Conservation (phyloP, 176 grass and related monocot genomes). For the Canna indica region DNA sequence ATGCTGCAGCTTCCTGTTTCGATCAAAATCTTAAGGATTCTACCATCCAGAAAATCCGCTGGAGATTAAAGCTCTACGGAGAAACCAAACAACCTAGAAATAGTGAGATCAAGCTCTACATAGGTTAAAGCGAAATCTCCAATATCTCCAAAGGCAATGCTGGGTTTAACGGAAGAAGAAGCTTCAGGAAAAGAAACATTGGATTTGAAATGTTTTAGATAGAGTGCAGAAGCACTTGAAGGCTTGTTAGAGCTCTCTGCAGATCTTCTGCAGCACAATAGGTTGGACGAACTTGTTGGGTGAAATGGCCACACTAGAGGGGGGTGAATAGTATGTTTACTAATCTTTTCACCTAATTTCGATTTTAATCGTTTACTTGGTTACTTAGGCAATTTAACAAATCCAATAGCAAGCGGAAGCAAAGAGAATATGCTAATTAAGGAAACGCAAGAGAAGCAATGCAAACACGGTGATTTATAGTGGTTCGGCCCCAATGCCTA, state of each 20-base stretch:
- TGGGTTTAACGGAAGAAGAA: slow-evolving; percentile 36
- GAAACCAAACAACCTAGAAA: slow-evolving; percentile 31
- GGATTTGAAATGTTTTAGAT: slow-evolving; percentile 87
- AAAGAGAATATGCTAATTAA: too few relatives aligned
- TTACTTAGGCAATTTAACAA: too few relatives aligned
- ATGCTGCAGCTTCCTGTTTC: slow-evolving; percentile 66
- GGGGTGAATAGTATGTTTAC: too few relatives aligned
- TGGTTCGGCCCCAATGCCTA: too few relatives aligned
- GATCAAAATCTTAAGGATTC: slow-evolving; percentile 44
- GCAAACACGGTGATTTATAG: too few relatives aligned
- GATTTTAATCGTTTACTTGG: too few relatives aligned
- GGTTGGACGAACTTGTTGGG: slow-evolving; percentile 73
- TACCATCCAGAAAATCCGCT: slow-evolving; percentile 17
- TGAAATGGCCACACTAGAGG: too few relatives aligned
- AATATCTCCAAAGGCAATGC: slow-evolving; percentile 23
- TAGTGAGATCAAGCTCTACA: slow-evolving; percentile 25
- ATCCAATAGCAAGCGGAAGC: too few relatives aligned
- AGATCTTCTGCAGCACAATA: slow-evolving; percentile 67
- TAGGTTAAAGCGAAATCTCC: slow-evolving; percentile 40
- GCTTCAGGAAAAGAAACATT: slow-evolving; percentile 54
- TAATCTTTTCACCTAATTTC: too few relatives aligned
- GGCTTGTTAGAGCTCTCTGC: slow-evolving; percentile 95
- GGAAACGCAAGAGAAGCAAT: too few relatives aligned
- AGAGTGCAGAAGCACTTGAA: slow-evolving; percentile 88
- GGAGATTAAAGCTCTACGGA: too few relatives aligned